These are phyloP conservation scores for Papiliotrema laurentii DNA, from an alignment of 1,284 basidiomycete genomes.

Conservation along the genomic window DNA sequence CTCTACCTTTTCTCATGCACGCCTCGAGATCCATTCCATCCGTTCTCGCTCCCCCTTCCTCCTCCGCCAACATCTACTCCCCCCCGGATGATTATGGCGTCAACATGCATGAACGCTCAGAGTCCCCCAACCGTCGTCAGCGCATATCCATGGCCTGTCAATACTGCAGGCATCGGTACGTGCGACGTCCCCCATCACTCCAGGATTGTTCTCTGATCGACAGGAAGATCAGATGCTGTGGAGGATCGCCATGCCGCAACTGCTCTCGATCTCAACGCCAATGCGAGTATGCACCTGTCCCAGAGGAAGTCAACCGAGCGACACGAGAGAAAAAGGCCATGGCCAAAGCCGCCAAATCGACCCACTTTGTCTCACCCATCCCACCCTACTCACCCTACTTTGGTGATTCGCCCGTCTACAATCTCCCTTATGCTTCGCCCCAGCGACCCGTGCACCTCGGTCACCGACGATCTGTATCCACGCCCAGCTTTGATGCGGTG, in stretches of 20 bases:
- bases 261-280: constrained; percentile 41
- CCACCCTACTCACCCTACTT: constrained; percentile 30
- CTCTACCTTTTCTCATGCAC: too few relatives aligned
- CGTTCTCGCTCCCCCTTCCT: background rate
- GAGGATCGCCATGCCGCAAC: constrained; percentile 43
- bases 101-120: constrained; percentile 18
- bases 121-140: constrained; percentile 28
- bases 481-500: constrained; percentile 22
- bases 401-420: constrained; percentile 26
- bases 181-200: constrained; percentile 4
- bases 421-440: constrained; percentile 25
- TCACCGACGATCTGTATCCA: constrained; percentile 33
- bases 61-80: background rate
- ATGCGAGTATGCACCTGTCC: constrained; percentile 46
- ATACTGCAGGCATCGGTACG: constrained; percentile 45
- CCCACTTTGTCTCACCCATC: constrained; percentile 12
- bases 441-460: constrained; percentile 11
- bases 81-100: background rate
- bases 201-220: constrained; percentile 5
- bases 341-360: constrained; percentile 33
- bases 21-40: background rate
- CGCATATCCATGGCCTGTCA: constrained; percentile 45
- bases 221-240: constrained; percentile 49
- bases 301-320: constrained; percentile 45
- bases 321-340: constrained; percentile 44